phyloP scores from a whole-genome alignment of 1,139 yeast genomes.

The Hemisphaericaspora lyxosophila region DNA sequence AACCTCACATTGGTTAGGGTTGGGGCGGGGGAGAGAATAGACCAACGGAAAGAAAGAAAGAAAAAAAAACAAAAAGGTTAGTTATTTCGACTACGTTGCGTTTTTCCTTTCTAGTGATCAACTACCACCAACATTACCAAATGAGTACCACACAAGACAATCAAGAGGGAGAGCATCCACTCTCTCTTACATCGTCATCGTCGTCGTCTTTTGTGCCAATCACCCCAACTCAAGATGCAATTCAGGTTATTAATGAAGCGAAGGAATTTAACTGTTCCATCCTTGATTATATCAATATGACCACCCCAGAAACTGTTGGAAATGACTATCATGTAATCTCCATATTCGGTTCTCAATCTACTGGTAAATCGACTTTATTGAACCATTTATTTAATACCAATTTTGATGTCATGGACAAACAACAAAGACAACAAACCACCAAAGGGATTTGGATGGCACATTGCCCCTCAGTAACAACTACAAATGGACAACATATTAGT shows the following conservation, averaged over 20 bases:
- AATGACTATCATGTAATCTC: constrained; percentile 85
- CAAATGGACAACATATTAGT: constrained; percentile 15
- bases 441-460: constrained; percentile 93
- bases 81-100: no score
- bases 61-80: no score
- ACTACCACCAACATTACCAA: no score
- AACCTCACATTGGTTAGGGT: no score
- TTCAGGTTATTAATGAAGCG: constrained; percentile 79
- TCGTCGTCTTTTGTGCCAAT: constrained; percentile 46
- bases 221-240: constrained; percentile 39
- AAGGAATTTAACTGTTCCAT: constrained; percentile 57
- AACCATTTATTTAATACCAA: constrained; percentile 81
- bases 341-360: constrained; percentile 95
- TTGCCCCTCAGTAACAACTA: constrained; percentile 45
- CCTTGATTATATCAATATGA: constrained; percentile 39
- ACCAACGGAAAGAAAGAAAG: no score
- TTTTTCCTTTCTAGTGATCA: no score
- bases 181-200: constrained; percentile 22
- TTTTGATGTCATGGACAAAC: constrained; percentile 92
- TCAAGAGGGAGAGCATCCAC: background rate
- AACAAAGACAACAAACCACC: constrained; percentile 80
- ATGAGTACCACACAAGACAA: background rate
- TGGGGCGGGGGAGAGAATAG: no score
- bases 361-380: constrained; percentile 91
- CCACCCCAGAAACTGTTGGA: constrained; percentile 45